Conservation (phyloP, 1,284 basidiomycete genomes). For the Trichosporon coremiiforme region DNA sequence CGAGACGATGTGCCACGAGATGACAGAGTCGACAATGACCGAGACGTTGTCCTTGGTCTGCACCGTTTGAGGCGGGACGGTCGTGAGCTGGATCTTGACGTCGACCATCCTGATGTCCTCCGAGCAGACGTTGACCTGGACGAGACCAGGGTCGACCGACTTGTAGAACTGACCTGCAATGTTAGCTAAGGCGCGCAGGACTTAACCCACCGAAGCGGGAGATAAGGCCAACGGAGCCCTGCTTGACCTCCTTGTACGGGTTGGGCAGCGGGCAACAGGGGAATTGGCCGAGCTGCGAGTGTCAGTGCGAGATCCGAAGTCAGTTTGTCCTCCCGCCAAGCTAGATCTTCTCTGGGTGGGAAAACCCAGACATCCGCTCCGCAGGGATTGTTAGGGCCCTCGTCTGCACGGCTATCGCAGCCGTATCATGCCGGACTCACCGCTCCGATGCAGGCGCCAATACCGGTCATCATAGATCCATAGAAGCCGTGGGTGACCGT, state of each 20-base stretch:
- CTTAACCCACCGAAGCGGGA: constrained; percentile 92
- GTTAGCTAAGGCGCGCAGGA: constrained; percentile 35
- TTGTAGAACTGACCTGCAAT: constrained; percentile 56
- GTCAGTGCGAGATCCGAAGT: not conserved
- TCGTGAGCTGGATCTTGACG: constrained; percentile 89
- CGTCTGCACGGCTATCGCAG: not conserved
- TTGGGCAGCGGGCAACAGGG: constrained; percentile 76
- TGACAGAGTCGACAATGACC: constrained; percentile 65
- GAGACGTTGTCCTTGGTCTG: constrained; percentile 70
- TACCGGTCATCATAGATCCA: constrained; percentile 72
- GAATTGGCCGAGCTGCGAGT: constrained; percentile 65
- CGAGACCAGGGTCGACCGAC: constrained; percentile 88
- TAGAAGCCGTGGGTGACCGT: constrained; percentile 69
- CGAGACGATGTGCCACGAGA: constrained; percentile 79
- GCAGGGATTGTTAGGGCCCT: not conserved
- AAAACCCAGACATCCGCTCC: too few relatives aligned
- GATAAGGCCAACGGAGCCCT: constrained; percentile 85
- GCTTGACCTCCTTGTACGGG: constrained; percentile 60
- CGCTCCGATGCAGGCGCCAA: constrained; percentile 57
- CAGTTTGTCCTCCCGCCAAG: too few relatives aligned
- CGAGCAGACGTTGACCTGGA: constrained; percentile 89
- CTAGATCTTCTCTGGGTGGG: too few relatives aligned
- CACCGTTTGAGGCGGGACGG: constrained; percentile 79
- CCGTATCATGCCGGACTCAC: not conserved
- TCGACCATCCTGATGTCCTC: constrained; percentile 78